Base-by-base conservation (phyloP, 345 rosid species). In the Carallia pectinifolia region DNA sequence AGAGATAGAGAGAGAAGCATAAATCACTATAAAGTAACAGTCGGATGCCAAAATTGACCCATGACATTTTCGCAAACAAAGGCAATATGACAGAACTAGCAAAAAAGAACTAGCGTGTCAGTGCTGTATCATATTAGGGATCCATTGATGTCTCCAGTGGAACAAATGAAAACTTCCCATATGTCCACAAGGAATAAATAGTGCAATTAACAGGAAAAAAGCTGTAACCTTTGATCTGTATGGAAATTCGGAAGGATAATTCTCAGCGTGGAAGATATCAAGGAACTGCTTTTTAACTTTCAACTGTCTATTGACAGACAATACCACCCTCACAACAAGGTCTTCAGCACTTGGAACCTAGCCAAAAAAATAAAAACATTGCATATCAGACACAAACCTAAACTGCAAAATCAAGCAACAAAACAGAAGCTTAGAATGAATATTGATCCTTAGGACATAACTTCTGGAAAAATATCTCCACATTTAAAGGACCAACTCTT, bases 201-300 rank as follows among this genome's bases (percentile, higher is more conserved):
- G 12, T 16, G 67, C 61, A 64, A 5, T 68, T 61, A 60, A 67
- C 62, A 67, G 36, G 50, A 29, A 62, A 61, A 67, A 5, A 1
- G 2, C 48, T 50, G 81, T 71, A 61, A 88, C 92, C 92, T 84
- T 88, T 78, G 88, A 88, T 71, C 73, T 76, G 82, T 77, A 88
- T 18, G 85, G 83, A 54, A 85, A 82, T 58, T 78, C 85, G 61
- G 73, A 74, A 47, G 90, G 89, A 70, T 79, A 86, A 62, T 73
- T 67, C 64, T 80, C 78, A 17, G 71, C 69, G 4, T 67, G 75
- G 58, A 88, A 74, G 9, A 79, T 73, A 60, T 80, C 78, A 0
- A 72, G 62, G 65, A 81, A 72, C 30, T 66, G 69, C 78, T 82
- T 60, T 77, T 76, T 84, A 74, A 86, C 90, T 58, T 70, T 29